Base-by-base conservation (phyloP, 495 filamentous ascomycete genomes). In the Penicillium cataractarum region DNA sequence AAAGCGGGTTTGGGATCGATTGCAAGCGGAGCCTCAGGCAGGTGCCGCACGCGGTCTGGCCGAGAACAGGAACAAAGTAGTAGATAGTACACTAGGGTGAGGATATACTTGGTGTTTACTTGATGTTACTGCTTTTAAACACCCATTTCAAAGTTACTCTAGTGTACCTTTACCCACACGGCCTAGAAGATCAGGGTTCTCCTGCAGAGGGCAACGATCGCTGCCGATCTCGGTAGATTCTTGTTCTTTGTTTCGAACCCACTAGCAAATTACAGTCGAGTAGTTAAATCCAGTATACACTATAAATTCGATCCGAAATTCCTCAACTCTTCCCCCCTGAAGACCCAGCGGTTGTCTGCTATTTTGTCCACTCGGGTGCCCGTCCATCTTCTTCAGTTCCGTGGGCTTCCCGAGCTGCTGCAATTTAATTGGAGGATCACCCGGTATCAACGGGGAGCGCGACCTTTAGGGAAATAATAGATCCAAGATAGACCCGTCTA, bases 11-110 rank as follows among this genome's bases (percentile, higher is more conserved):
- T 39, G 58, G 60, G 21, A 44, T n/a, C 32, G 7, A 22, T 27
- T 66, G 65, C 61, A 70, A 68, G 55, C 67, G 70, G 42, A 70
- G 67, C 67, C 70, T 68, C 63, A 70, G 67, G 68, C 67, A 56
- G n/a, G 27, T 40, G 50, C 65, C 59, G 66, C 61, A 55, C 59
- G 42, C 64, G 67, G 67, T 65, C 64, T 63, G 67, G 64, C 67
- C 67, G 65, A 62, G 70, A 70, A 70, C 67, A 60, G 65, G 54
- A 32, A 52, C 24, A 27, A 44, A 52, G 49, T 49, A 42, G n/a
- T 50, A 24, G 32, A 44, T 2, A 44, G 19, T 10, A 44, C 13
- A 21, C 13, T 9, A 24, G 3, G 46, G 29, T n/a, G 24, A 29
- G 26, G 19, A 21, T 6, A 15, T 29, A 50, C 46, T n/a, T 46